Evolutionary conservation across 169 alveolate genomes (phyloP), one percentile per base, ranked within the genome.

Genomic region (Plasmodium falciparum): DNA sequence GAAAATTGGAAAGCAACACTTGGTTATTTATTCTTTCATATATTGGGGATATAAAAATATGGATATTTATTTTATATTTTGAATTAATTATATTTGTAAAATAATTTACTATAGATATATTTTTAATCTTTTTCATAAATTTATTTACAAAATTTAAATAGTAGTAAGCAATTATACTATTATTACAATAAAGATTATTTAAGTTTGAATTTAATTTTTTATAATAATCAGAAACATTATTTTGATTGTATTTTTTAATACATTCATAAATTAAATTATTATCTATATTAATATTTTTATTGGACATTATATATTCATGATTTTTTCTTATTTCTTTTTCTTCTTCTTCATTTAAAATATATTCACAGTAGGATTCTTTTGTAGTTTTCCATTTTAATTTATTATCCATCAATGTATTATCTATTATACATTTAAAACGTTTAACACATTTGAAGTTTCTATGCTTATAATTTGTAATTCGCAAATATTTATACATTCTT

Each of bases 11-110:
- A 54, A 80, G 70, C 29, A 80, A 29, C 13, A 43, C 45, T 56
- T 80, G 83, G 58, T 80, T 80, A 66, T 80, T 80, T 33, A 80
- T 80, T 33, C 90, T 52, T 67, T 80, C 90, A 61, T 80, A 80
- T 47, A 80, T 71, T 67, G 90, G 90, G 12, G 90, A 80, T 54
- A 80, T 72, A 67, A 80, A 80, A 7, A 54, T 59, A 20, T 80
- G 90, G 43, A 80, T 67, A 43, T 80, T 80, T 67, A 49, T 39
- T 15, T 59, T 54, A 72, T 54, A 69, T 62, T 49, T 67, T 43
- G 58, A 80, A 56, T 67, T 24, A 22, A 80, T 67, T 33, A 67
- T 80, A 59, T 80, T 80, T 50, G 67, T 67, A 47, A 80, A 4
- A 13, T 80, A 67, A 69, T 80, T 80, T 67, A 80, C 49, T 54